Evolutionary conservation across 768 basidiomycete species (phyloP), one percentile per base, ranked within the genome.

Genomic region (Auriscalpium orientale): DNA sequence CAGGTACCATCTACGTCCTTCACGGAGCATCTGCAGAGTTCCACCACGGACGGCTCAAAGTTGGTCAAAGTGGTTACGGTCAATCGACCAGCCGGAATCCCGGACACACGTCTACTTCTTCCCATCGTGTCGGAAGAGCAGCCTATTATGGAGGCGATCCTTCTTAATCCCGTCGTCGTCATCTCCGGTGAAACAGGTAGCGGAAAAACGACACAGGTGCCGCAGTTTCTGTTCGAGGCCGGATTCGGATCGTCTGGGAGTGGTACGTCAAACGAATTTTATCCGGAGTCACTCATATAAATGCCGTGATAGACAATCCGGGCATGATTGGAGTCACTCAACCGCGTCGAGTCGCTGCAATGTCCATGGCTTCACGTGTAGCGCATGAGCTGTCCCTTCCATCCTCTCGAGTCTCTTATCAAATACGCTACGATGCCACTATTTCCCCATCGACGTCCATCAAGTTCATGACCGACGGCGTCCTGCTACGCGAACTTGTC

Each of bases 401-500:
- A 0, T 76, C 87, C 1, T 85, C 87, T 1, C 77, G 81, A 22
- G 91, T 98, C 7, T 95, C 97, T 0, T 95, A 98, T 70, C 95
- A 98, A 69, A 98, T 99, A 58, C 89, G 97, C 58, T 99, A 98
- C 67, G 95, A 98, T 62, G 89, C 92, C 1, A 98, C 93, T 1
- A 86, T 93, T 0, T 93, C 93, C 4, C 78, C 91, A 1, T 78
- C 82, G 20, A 99, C 97, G 1, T 85, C 85, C 8, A 94, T 99
- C 76, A 98, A 98, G 70, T 99, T 98, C 76, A 98, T 98, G 95
- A 99, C 97, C 7, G 97, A 99, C 64, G 97, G 97, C 74, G 93
- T 99, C 28, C 74, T 99, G 36, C 75, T 99, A 15, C 85, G 97
- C 54, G 97, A 99, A 70, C 76, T 98, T 20, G 87, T 92, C 0